Base-by-base conservation (phyloP, 352 stramenopile species). In the Phytopythium helicoides region DNA sequence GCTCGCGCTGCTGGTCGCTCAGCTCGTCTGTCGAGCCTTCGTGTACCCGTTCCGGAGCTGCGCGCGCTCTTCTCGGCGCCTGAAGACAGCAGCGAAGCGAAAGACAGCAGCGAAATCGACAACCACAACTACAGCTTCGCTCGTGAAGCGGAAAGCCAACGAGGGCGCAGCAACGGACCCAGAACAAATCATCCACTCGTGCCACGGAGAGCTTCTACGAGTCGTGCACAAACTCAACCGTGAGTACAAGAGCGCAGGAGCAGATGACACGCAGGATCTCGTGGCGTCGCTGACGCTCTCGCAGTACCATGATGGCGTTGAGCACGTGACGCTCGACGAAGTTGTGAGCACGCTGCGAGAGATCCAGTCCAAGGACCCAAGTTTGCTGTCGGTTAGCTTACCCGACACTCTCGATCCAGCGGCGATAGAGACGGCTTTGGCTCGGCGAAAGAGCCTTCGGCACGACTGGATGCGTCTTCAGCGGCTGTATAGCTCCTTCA, bases 201-300 rank as follows among this genome's bases (percentile, higher is more conserved):
- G 72, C 54, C 69, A 76, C 49, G 39, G 71, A 37, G 66, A 76
- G 49, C 74, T 80, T 12, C 55, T 78, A 14, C 56, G 68, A 9
- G 56, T 80, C 15, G 60, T 73, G 7, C 63, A 80, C 33, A 80
- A 80, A 38, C 57, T 83, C 33, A 71, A 78, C 52, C 64, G 60
- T 26, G 72, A 83, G 52, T 70, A 76, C 38, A 55, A 54, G 37
- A 52, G 64, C 10, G 46, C 40, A 12, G 50, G 45, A n/a, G 60
- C 15, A 19, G 53, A 68, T 16, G 35, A 60, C 34, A 70, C 48
- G n/a, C 68, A 77, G 44, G 50, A 72, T 52, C 63, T 70, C 50
- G 53, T 82, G 22, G 68, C 63, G 28, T 66, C 62, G 12, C 37
- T 79, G 12, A 37, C 31, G 15, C 40, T 70, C 5, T 41, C 47